Evolutionary conservation across 2,329 filamentous ascomycete genomes (phyloP), one percentile per base, ranked within the genome.

Genomic region (Camptophora hylomeconis): DNA sequence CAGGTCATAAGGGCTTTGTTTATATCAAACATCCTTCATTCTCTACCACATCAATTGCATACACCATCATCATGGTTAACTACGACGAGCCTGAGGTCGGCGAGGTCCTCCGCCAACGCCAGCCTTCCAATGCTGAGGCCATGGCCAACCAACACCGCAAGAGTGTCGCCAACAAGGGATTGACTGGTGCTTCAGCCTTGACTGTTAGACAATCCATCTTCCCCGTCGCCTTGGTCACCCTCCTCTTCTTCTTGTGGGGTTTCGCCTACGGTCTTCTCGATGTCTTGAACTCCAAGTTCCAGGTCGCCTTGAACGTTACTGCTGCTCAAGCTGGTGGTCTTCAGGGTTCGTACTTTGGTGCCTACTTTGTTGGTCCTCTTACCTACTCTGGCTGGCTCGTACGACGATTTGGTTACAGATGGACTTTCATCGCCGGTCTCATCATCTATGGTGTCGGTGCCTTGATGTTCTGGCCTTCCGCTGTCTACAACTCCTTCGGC

Each of bases 401-500:
- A 5, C 70, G 80, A 12, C 67, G 69, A 33, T 80, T 77, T 28
- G 82, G 82, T 3, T 45, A 45, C 30, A 80, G 82, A 41, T 72
- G 72, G 22, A 82, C 80, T 0, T 86, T 89, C 43, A 86, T 89
- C 35, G 63, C 75, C 16, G 81, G 80, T 20, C 61, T 84, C 5
- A 62, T 56, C 33, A 63, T 83, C 24, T 81, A 82, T 50, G 73
- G 76, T 2, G 62, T 72, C 4, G 78, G 77, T 2, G 81, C 79
- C 19, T 71, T 87, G 39, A 82, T 84, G 56, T 86, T 87, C 56
- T 89, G 80, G 81, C 81, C 81, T 0, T 78, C 75, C 2, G 78
- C 76, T 5, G 70, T 86, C 7, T 67, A 82, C 35, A 65, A 67
- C 24, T 79, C 72, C 10, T 86, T 84, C 45, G 70, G 65, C 15